Base-by-base conservation (phyloP, 2,329 filamentous ascomycete species). In the Dactylellina cionopaga region DNA sequence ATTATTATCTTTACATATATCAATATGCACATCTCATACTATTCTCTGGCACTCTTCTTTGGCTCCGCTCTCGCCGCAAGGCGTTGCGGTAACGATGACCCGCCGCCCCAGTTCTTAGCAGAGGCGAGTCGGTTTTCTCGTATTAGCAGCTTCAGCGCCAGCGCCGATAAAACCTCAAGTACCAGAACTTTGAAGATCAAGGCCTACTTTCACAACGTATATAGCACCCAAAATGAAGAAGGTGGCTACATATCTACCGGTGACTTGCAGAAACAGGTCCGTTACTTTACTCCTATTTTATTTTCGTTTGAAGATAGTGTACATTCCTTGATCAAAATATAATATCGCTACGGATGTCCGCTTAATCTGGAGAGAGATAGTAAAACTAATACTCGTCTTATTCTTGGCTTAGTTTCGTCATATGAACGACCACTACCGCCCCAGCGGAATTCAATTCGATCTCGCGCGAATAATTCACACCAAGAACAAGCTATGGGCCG, bases 111-210 rank as follows among this genome's bases (percentile, higher is more conserved):
- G 31, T 13, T 35, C 31, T 13, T 35, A 35, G 31, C 31, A 35
- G 31, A 35, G 31, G 31, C 31, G 31, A 35, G 31, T 35, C 31
- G 31, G 31, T 35, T 35, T 35, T 35, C 31, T 35, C 31, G 31
- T 35, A 35, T 35, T 35, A 35, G 31, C 31, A 35, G 31, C 31
- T 35, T 35, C 31, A 13, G 31, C 31, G 31, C 31, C 31, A 35
- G 31, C 39, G 39, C 10, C 39, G 39, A 43, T 19, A 35, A 35
- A 35, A 35, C 31, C 31, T 35, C 31, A 35, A 19, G 39, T 43
- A 43, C 39, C 39, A 43, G 39, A 19, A 43, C 39, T 19, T 19
- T 43, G 10, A 43, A 43, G 39, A 43, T 43, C 39, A 43, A 43
- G 39, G 39, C 17, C 17, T 43, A 19, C 10, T 43, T 11, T 43